Percentiles rank a stretch among this genome's conserved stretches.
phyloP scores from a whole-genome alignment of 2,329 filamentous ascomycete genomes.

The Thermoascus crustaceus region DNA sequence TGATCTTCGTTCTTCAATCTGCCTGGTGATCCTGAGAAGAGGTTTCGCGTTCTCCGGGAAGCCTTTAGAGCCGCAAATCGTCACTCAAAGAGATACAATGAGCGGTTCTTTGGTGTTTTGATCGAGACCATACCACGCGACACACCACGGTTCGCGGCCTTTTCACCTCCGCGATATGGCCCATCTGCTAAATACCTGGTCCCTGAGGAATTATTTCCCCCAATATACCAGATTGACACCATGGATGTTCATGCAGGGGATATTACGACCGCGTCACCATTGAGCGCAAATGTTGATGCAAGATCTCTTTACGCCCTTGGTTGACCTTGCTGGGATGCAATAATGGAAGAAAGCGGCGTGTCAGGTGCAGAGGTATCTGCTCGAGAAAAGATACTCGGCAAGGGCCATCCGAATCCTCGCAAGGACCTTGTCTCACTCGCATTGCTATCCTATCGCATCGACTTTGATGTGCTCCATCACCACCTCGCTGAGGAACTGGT shows the following conservation, averaged over 20 bases:
- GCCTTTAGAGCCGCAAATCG: not conserved
- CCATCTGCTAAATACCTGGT: not conserved
- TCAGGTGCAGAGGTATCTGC: too few species aligned
- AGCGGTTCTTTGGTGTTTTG: not conserved
- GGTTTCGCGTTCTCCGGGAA: not conserved
- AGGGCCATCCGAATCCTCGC: not conserved
- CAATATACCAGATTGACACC: conserved; percentile 2
- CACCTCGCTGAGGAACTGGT: not conserved
- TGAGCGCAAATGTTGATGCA: not conserved
- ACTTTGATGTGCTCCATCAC: not conserved
- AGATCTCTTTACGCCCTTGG: not conserved
- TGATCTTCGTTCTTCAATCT: too few species aligned
- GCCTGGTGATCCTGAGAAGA: not conserved
- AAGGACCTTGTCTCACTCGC: not conserved
- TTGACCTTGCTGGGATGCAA: not conserved
- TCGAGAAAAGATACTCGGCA: too few species aligned
- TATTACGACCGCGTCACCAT: not conserved
- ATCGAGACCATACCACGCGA: not conserved
- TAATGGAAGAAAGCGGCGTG: not conserved
- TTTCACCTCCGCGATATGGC: too few species aligned
- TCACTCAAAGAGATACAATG: not conserved
- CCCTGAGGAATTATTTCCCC: not conserved
- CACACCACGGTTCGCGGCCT: too few species aligned
- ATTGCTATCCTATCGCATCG: not conserved
- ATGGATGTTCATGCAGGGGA: not conserved